These are phyloP conservation scores for Cladophialophora carrionii DNA, from an alignment of 2,329 filamentous ascomycete species.

Conservation along the genomic window DNA sequence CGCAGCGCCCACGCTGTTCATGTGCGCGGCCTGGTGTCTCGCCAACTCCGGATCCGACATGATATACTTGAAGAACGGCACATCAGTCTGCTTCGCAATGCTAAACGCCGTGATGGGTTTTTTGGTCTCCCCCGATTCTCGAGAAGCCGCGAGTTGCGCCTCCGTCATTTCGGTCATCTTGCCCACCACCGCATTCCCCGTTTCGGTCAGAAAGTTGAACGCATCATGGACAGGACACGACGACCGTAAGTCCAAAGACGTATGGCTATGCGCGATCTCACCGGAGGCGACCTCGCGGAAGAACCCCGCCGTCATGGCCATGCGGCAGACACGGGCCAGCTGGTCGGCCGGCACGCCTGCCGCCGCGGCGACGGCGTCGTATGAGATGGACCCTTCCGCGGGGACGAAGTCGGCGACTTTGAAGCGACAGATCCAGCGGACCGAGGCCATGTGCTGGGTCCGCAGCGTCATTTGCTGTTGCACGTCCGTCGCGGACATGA, in stretches of 20 bases:
- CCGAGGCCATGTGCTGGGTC: constrained; percentile 13
- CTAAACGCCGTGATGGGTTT: constrained; percentile 3
- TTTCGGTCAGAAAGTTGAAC: constrained; percentile 13
- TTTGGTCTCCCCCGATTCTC: not conserved
- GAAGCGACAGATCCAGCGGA: constrained; percentile 12
- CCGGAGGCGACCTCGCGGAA: constrained; percentile 1
- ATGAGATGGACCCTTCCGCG: not conserved
- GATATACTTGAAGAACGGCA: constrained; percentile 16
- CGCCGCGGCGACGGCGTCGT: not conserved
- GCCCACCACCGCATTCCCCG: constrained; percentile 7
- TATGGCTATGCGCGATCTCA: constrained; percentile 6
- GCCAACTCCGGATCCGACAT: constrained; percentile 12
- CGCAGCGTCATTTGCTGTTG: constrained; percentile 14
- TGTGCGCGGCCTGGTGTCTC: constrained; percentile 14
- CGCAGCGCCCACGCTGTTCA: constrained; percentile 11
- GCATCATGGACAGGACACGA: constrained; percentile 9
- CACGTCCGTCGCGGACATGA: constrained; percentile 15
- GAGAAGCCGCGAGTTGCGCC: not conserved
- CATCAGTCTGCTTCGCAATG: constrained; percentile 7
- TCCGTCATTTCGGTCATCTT: constrained; percentile 15
- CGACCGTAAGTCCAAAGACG: constrained; percentile 1
- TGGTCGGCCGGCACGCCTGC: constrained; percentile 4
- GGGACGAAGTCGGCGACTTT: constrained; percentile 3
- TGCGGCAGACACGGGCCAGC: constrained; percentile 1
- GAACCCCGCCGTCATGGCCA: constrained; percentile 16